phyloP scores from a whole-genome alignment of 495 filamentous ascomycete genomes.

The Daldinia decipiens region DNA sequence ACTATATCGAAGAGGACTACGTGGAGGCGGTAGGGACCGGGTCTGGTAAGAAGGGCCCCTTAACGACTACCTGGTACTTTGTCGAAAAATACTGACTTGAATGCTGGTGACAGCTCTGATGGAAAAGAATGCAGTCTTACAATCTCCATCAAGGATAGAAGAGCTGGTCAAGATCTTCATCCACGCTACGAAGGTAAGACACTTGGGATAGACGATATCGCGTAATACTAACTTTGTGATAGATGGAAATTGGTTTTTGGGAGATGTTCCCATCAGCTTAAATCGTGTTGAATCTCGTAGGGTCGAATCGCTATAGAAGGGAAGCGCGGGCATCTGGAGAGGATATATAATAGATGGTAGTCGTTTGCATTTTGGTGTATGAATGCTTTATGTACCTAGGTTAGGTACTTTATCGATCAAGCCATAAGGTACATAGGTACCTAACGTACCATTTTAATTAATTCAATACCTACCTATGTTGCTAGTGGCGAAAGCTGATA shows the following conservation, averaged over 20 bases:
- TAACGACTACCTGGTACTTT: not conserved
- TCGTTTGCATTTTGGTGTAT: not conserved
- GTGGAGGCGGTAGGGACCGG: slow-evolving; percentile 72
- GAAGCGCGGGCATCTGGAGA: slow-evolving; percentile 1
- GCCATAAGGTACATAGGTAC: too few relatives aligned
- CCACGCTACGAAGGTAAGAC: slow-evolving; percentile 77
- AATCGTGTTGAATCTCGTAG: not conserved
- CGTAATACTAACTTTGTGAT: slow-evolving; percentile 39
- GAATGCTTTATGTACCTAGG: too few relatives aligned
- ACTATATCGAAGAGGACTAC: slow-evolving; percentile 84
- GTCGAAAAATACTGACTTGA: slow-evolving; percentile 39
- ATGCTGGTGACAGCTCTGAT: slow-evolving; percentile 65
- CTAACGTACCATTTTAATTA: too few relatives aligned
- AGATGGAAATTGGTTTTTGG: slow-evolving; percentile 93
- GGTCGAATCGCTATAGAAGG: not conserved
- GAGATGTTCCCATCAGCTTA: slow-evolving; percentile 68
- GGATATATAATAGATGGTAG: not conserved
- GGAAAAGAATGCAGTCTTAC: slow-evolving; percentile 73
- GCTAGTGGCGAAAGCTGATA: not conserved
- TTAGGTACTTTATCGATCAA: too few relatives aligned
- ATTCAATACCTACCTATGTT: too few relatives aligned
- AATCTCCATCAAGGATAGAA: slow-evolving; percentile 78
- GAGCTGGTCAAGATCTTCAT: slow-evolving; percentile 85
- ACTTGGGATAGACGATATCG: slow-evolving; percentile 10
- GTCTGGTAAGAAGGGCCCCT: slow-evolving; percentile 62